Base-by-base conservation (phyloP, 2,329 filamentous ascomycete species). In the Ustilaginoidea virens region DNA sequence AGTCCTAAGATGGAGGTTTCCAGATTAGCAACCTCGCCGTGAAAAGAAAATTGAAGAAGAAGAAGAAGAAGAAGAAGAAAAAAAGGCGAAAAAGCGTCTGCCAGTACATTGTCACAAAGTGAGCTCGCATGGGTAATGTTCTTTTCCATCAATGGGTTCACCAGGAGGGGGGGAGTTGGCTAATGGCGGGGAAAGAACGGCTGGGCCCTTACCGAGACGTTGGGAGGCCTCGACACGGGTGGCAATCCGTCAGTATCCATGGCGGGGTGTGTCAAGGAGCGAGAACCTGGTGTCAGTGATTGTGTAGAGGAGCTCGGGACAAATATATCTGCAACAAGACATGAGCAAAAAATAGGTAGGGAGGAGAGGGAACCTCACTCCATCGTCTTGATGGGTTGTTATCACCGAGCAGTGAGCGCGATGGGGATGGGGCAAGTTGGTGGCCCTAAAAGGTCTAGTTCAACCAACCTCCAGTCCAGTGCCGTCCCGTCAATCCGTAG, bases 321-420 rank as follows among this genome's bases (percentile, higher is more conserved):
- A 19, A 6, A 21, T 19, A 17, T 12, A 17, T 26, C 24, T 13
- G 28, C 9, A 13, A 14, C 11, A 30, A 17, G 27, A 22, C 23
- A 35, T 15, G 30, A 23, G 28, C 27, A 32, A 31, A 12, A 23
- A 26, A 35, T 26, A 32, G 12, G 34, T 16, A 21, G 11, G n/a
- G 21, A 17, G 28, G 24, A 9, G 26, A 28, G 31, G 18, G 29
- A 30, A 17, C 45, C 52, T 47, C 40, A 56, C 52, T 54, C 49
- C 48, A 56, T 47, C 39, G 44, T 42, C 43, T 41, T 48, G 34
- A 55, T 52, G 38, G 49, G 46, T 33, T 54, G 49, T 40, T 50
- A 52, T n/a, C n/a, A n/a, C n/a, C n/a, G n/a, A n/a, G n/a, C n/a
- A n/a, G n/a, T n/a, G n/a, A n/a, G n/a, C n/a, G n/a, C n/a, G n/a